Evolutionary conservation across 2,329 filamentous ascomycete species (phyloP).

Genomic region (Colletotrichum musae): DNA sequence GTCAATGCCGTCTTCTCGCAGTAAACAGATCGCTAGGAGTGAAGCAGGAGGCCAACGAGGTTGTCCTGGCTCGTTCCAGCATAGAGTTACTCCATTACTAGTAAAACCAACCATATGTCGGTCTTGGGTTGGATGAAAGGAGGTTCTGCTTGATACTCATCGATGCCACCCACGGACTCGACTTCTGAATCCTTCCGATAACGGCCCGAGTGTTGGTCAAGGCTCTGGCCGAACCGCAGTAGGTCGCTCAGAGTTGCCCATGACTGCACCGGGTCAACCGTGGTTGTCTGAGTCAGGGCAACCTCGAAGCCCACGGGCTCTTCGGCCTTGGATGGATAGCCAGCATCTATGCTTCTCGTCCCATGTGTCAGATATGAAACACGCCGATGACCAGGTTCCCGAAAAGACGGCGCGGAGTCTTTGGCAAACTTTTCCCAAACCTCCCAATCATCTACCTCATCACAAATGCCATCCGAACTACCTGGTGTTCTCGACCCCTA

Average conservation of each 20-base stretch:
- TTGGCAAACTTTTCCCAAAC: conserved; percentile 6
- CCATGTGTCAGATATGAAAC: conserved; percentile 14
- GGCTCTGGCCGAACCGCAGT: no score
- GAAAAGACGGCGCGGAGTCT: no score
- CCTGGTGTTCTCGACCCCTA: not conserved
- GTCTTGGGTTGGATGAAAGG: not conserved
- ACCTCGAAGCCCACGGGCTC: not conserved
- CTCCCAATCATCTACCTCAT: not conserved
- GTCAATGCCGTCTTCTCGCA: no score
- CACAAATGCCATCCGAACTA: conserved; percentile 11
- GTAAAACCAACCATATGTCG: not conserved
- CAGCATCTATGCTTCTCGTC: not conserved
- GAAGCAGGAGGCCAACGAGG: not conserved
- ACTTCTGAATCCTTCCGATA: no score
- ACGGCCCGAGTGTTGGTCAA: no score
- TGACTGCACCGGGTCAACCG: no score
- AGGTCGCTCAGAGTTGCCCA: no score
- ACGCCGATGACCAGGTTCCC: no score
- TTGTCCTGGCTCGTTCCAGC: not conserved
- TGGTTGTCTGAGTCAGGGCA: not conserved
- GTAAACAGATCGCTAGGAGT: no score
- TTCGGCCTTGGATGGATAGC: not conserved
- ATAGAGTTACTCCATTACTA: not conserved
- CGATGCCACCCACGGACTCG: no score
- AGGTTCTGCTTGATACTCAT: no score